A percentile compares a stretch with the other conserved stretches of the same genome.
phyloP scores from a whole-genome alignment of 2,329 filamentous ascomycete species.

The Endoconidiophora polonica region DNA sequence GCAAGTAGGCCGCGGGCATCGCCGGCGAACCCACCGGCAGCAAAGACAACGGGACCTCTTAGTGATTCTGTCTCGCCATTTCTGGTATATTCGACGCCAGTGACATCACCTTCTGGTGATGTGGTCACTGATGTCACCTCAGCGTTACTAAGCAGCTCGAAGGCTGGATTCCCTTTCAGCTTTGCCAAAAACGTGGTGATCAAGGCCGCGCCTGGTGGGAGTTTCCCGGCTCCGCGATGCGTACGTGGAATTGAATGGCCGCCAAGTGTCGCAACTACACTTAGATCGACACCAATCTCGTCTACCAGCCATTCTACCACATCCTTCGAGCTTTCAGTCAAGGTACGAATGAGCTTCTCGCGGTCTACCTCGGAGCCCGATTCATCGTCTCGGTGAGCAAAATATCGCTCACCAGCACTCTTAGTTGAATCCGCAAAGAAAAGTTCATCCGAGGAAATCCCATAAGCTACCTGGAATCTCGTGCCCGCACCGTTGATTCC shows the following conservation, averaged over 20 bases:
- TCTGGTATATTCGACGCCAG: conserved; percentile 33
- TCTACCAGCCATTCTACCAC: conserved; percentile 41
- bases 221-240: conserved; percentile 37
- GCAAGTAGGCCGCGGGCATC: conserved; percentile 40
- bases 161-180: conserved; percentile 31
- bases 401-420: conserved; percentile 34
- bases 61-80: conserved; percentile 23
- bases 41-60: conserved; percentile 40
- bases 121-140: conserved; percentile 27
- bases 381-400: conserved; percentile 14
- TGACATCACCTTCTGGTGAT: conserved; percentile 20
- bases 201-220: conserved; percentile 43
- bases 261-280: conserved; percentile 39
- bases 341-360: conserved; percentile 28
- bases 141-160: conserved; percentile 34
- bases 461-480: conserved; percentile 30
- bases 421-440: conserved; percentile 40
- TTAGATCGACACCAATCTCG: conserved; percentile 40
- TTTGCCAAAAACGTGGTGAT: conserved; percentile 35
- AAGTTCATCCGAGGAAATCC: conserved; percentile 18
- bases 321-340: conserved; percentile 30
- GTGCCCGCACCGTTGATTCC: conserved; percentile 49
- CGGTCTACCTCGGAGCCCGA: conserved; percentile 19
- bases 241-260: conserved; percentile 40
- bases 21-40: conserved; percentile 45